Evolutionary conservation across 2,329 filamentous ascomycete species (phyloP), one percentile per base, ranked within the genome.

Genomic region (Pseudocercospora eumusae): DNA sequence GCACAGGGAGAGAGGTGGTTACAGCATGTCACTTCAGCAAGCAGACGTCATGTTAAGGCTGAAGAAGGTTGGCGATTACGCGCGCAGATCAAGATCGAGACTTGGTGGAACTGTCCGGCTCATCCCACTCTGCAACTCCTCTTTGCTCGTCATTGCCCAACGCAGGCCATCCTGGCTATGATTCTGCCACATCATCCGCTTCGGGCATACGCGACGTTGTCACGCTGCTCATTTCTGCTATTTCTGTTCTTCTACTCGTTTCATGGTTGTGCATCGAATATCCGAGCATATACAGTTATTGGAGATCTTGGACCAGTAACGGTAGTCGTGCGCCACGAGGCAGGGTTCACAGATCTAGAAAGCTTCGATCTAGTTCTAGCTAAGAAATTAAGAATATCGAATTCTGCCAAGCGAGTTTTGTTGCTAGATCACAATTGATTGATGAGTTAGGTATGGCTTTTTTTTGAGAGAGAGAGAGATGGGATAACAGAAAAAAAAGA

Each of bases 41-140:
- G 47, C 25, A 52, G 47, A 52, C 47, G 47, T 52, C 47, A 52
- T 52, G 47, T 52, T 31, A 52, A 25, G 21, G 47, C 47, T 28
- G 25, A 52, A 28, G 47, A 52, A 52, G 47, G 47, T 52, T 52
- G 47, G 47, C 47, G 21, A 18, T 52, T 52, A 47, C 44, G 23
- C 23, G 44, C 23, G 47, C 20, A 52, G 47, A 52, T 52, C 47
- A 25, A 25, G 23, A 52, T 52, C 47, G 47, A 52, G 47, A 28
- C 47, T 13, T 25, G 21, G 10, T 20, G 42, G 21, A 18, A 23
- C 23, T 45, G 18, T 45, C 23, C 42, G 42, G 42, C 42, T 23
- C 42, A 45, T 36, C 20, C 57, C 44, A 27, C 18, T 18, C 47
- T 53, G 55, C 33, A 8, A 27, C n/a, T 55, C 36, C 36, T 40